These are phyloP conservation scores for Tuber aestivum DNA, from an alignment of 495 filamentous ascomycete species.

Conservation along the genomic window DNA sequence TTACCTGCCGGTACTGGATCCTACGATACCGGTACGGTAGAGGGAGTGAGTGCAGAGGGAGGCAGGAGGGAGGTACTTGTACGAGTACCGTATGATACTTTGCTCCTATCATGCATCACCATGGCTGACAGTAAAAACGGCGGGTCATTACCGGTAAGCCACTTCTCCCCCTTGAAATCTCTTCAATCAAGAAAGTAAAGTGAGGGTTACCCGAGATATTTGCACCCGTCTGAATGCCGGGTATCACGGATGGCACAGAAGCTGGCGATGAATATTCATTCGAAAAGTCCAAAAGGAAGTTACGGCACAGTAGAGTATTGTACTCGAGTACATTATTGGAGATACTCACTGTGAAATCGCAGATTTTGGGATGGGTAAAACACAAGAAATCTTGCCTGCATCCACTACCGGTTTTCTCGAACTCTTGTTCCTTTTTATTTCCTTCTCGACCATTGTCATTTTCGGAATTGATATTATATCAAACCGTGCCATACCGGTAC, in stretches of 20 bases:
- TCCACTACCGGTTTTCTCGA: background rate
- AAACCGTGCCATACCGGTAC: background rate
- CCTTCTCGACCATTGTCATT: background rate
- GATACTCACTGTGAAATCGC: background rate
- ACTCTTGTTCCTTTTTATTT: background rate
- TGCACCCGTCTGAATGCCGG: background rate
- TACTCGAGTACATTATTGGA: background rate
- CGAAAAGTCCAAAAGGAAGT: background rate
- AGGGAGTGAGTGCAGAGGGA: background rate
- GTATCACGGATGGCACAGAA: background rate
- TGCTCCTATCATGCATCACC: background rate
- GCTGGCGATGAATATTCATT: background rate
- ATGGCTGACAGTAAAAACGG: constrained; percentile 15
- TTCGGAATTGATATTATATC: background rate
- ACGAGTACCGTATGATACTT: no score
- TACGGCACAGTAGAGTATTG: background rate
- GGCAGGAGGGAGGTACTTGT: no score
- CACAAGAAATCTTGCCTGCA: background rate
- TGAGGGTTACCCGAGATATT: constrained; percentile 19
- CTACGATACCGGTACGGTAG: background rate
- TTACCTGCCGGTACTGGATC: background rate
- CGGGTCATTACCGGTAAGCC: constrained; percentile 39
- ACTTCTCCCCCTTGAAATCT: constrained; percentile 29
- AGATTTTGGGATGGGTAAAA: background rate
- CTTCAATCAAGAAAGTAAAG: constrained; percentile 25